Percentiles rank a stretch among this genome's conserved stretches.
phyloP scores from a whole-genome alignment of 257 asterid species.

The Plantago elongata region DNA sequence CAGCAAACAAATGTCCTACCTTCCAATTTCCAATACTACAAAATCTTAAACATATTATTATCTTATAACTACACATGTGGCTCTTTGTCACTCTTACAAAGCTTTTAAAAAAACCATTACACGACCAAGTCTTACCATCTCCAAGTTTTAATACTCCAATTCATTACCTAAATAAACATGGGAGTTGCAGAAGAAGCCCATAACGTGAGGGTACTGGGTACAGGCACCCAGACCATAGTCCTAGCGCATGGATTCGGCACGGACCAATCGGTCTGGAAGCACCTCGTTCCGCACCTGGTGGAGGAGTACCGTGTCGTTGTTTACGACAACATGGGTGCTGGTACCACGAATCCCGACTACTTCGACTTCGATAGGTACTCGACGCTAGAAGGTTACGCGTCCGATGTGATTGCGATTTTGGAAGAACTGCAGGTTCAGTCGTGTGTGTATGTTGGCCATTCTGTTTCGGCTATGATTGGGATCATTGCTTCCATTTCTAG shows the following conservation, averaged over 20 bases:
- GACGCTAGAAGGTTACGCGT: conserved; percentile 39
- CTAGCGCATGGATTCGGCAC: conserved; percentile 53
- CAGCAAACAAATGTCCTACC: neutral
- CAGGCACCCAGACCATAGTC: conserved; percentile 27
- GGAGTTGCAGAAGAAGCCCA: conserved; percentile 12
- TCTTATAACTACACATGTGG: conserved; percentile 2
- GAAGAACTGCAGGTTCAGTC: conserved; percentile 32
- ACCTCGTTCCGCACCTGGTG: conserved; percentile 39
- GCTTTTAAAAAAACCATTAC: neutral
- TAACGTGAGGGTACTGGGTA: conserved; percentile 9
- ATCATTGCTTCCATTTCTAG: conserved; percentile 3
- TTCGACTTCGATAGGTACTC: conserved; percentile 14
- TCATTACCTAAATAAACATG: neutral
- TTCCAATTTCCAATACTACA: neutral
- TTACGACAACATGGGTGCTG: conserved; percentile 54
- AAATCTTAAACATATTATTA: neutral
- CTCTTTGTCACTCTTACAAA: conserved; percentile 7
- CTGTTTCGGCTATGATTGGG: conserved; percentile 42
- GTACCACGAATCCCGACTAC: conserved; percentile 42
- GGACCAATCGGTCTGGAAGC: conserved; percentile 54
- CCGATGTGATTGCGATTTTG: conserved; percentile 46
- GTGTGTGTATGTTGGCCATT: conserved; percentile 24
- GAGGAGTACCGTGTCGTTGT: conserved; percentile 37
- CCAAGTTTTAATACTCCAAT: neutral
- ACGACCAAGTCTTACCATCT: neutral